Base-by-base conservation (phyloP, 345 rosid genomes). In the Citrus unshiu region DNA sequence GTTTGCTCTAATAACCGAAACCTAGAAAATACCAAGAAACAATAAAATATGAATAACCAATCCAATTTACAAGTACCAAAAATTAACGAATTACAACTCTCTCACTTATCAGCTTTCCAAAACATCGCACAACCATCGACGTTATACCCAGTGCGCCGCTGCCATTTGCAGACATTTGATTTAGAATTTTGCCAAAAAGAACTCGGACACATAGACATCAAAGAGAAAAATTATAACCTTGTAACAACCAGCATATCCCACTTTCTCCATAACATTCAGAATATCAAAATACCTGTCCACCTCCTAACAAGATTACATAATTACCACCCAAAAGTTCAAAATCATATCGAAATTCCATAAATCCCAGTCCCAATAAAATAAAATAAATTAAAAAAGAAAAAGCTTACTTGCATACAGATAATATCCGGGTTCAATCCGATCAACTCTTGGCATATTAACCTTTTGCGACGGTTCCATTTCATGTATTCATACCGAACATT, bases 51-150 rank as follows among this genome's bases (percentile, higher is more conserved):
- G 56, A 76, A 81, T 64, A 14, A 18, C 56, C 46, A 66, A 8
- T 43, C 19, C 73, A 76, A 9, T 54, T 37, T 9, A 39, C 57
- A 30, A 76, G 62, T 49, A 70, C 24, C n/a, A 73, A 46, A 76
- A 65, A 16, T 29, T 29, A 46, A 74, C 43, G 61, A 81, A 40
- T 70, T 43, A 59, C n/a, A 77, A 49, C 54, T 74, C 35, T 22
- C 84, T 82, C 78, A 92, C 98, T 79, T 86, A 46, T 90, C 85
- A 22, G 89, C 84, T 86, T 85, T 92, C 98, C 97, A 94, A 75
- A 94, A 92, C 46, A 81, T 81, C 68, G 97, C 98, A 82, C 98
- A 94, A 14, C 97, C 97, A 80, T 94, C 98, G 73, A 81, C 88
- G 83, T 79, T 68, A 84, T 84, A 90, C 80, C 95, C 98, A 43